Evolutionary conservation across 2,329 filamentous ascomycete genomes (phyloP).

Genomic region (Thelonectria olida): DNA sequence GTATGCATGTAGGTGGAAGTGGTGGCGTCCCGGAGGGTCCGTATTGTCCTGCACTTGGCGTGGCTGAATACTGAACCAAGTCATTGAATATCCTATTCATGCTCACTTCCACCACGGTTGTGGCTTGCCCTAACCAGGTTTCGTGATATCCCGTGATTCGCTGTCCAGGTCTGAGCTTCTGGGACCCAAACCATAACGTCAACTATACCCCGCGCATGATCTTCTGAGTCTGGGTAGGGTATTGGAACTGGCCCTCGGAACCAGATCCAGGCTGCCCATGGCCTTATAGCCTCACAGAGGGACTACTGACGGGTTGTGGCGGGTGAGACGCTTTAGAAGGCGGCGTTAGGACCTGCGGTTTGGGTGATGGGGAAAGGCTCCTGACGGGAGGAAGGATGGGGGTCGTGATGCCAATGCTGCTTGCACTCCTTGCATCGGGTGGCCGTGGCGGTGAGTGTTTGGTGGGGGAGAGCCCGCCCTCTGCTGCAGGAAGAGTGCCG

Average conservation of each 20-base stretch:
- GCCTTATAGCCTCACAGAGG: conserved; percentile 13
- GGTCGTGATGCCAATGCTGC: conserved; percentile 47
- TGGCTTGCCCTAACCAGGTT: conserved; percentile 12
- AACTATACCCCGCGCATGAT: not conserved
- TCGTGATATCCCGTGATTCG: conserved; percentile 9
- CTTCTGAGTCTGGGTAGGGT: conserved; percentile 1
- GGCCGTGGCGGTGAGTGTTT: conserved; percentile 60
- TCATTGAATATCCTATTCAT: conserved; percentile 17
- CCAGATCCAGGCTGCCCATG: not conserved
- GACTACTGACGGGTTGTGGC: conserved; percentile 29
- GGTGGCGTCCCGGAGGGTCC: conserved; percentile 22
- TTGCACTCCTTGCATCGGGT: conserved; percentile 39
- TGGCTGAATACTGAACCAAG: conserved; percentile 17
- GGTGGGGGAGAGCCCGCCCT: conserved; percentile 60
- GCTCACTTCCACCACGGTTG: conserved; percentile 9
- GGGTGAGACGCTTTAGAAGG: conserved; percentile 59
- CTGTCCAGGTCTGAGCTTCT: conserved; percentile 2
- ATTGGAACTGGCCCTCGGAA: too few species aligned
- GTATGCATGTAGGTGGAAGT: not conserved
- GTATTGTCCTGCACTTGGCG: conserved; percentile 17
- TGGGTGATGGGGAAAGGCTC: conserved; percentile 65
- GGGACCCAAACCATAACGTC: not conserved
- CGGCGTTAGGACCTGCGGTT: conserved; percentile 66
- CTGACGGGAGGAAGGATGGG: conserved; percentile 65
- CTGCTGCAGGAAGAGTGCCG: conserved; percentile 52